Evolutionary conservation across 176 grass and related monocot genomes (phyloP).

Genomic region (Olyra latifolia): DNA sequence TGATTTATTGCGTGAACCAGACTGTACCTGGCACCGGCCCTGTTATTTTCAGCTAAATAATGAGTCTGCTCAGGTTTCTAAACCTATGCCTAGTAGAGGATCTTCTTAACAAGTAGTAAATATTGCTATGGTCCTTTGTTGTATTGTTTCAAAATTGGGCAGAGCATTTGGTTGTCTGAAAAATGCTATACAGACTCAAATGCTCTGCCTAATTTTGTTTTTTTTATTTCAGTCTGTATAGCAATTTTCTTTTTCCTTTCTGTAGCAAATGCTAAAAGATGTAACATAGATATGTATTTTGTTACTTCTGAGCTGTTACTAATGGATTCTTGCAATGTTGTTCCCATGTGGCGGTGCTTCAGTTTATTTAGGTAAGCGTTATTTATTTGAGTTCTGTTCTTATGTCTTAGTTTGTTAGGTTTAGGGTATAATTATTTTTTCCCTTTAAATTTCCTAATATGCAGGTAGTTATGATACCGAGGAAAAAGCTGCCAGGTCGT

Average conservation of each 20-base stretch:
- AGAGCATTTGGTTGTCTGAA: background rate
- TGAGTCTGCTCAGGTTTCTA: background rate
- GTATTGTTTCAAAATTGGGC: background rate
- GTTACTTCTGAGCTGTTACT: conserved; percentile 33
- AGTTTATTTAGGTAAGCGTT: conserved; percentile 94
- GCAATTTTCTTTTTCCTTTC: background rate
- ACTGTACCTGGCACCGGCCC: background rate
- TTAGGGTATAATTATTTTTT: conserved; percentile 13
- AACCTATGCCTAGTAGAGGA: background rate
- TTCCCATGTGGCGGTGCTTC: conserved; percentile 49
- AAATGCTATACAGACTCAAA: too few relatives aligned
- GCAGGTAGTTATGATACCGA: conserved; percentile 92
- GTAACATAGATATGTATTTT: background rate
- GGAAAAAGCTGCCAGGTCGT: conserved; percentile 84
- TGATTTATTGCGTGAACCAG: background rate
- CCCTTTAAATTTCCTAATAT: conserved; percentile 16
- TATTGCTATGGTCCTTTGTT: background rate
- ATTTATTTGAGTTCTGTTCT: background rate
- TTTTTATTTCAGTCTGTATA: background rate
- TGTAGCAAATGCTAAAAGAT: background rate
- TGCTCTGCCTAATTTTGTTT: too few relatives aligned
- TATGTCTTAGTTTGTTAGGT: background rate
- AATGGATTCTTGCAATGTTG: conserved; percentile 41
- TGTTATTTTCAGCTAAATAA: background rate
- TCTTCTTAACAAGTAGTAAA: background rate